Evolutionary conservation across 345 rosid species (phyloP).

Genomic region (Schrenkiella parvula): DNA sequence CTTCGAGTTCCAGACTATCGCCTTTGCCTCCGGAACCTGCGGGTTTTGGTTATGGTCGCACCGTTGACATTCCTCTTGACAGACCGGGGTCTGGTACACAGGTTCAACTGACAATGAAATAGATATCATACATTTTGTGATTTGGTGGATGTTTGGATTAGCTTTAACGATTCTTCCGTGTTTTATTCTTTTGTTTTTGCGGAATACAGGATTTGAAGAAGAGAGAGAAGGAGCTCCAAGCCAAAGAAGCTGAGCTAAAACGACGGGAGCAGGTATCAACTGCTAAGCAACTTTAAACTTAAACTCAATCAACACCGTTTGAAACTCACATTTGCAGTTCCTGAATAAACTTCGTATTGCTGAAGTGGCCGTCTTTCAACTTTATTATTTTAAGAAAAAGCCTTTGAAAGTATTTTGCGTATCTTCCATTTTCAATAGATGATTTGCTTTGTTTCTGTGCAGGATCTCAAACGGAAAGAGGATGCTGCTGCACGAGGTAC

Average conservation of each 20-base stretch:
- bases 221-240: conserved; percentile 95
- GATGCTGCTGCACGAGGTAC: conserved; percentile 93
- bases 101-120: conserved; percentile 21
- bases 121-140: neutral
- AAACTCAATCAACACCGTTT: neutral
- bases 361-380: neutral
- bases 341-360: neutral
- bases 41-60: conserved; percentile 65
- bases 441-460: conserved; percentile 20
- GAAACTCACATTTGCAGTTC: neutral
- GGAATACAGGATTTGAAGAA: conserved; percentile 62
- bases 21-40: conserved; percentile 96
- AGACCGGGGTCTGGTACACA: conserved; percentile 37
- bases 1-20: conserved; percentile 72
- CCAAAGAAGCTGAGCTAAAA: conserved; percentile 85
- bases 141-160: neutral
- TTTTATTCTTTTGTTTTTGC: neutral
- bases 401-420: neutral
- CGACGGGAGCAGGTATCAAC: conserved; percentile 71
- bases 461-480: conserved; percentile 87
- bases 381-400: neutral
- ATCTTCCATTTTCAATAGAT: neutral
- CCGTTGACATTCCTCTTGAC: conserved; percentile 91
- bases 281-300: neutral
- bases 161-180: neutral